These are phyloP conservation scores for Exobasidium cylindrosporum DNA, from an alignment of 1,284 basidiomycete genomes.

Conservation along the genomic window DNA sequence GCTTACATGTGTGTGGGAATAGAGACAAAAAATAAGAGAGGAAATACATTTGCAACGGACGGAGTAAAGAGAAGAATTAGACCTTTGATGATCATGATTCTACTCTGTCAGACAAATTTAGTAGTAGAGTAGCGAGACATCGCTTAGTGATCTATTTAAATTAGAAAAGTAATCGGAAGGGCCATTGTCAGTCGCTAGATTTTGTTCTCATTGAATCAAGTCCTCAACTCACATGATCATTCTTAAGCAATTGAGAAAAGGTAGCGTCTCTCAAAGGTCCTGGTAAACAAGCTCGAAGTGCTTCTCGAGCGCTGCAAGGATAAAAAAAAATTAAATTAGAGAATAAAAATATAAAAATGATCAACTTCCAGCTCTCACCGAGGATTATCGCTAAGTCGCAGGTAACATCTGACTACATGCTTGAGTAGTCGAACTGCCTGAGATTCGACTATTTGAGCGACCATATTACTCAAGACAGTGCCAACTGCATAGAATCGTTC, in stretches of 20 bases:
- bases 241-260: slow-evolving; percentile 77
- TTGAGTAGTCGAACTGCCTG: slow-evolving; percentile 95
- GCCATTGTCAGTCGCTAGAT: not conserved
- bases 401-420: slow-evolving; percentile 96
- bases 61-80: too few relatives aligned
- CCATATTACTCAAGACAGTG: slow-evolving; percentile 98
- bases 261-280: slow-evolving; percentile 93
- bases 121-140: slow-evolving; percentile 88
- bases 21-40: too few relatives aligned
- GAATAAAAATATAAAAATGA: too few relatives aligned
- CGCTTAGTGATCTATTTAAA: slow-evolving; percentile 58
- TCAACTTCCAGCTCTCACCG: slow-evolving; percentile 71
- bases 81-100: slow-evolving; percentile 43
- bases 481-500: slow-evolving; percentile 99
- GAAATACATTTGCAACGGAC: too few relatives aligned
- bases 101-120: slow-evolving; percentile 69
- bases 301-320: slow-evolving; percentile 84
- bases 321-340: too few relatives aligned
- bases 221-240: slow-evolving; percentile 41
- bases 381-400: slow-evolving; percentile 92
- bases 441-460: slow-evolving; percentile 73
- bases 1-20: too few relatives aligned
- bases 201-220: not conserved
- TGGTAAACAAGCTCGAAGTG: slow-evolving; percentile 91
- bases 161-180: not conserved